Base-by-base conservation (phyloP, 1,139 yeast genomes). In the Blastobotrys buckinghamii region DNA sequence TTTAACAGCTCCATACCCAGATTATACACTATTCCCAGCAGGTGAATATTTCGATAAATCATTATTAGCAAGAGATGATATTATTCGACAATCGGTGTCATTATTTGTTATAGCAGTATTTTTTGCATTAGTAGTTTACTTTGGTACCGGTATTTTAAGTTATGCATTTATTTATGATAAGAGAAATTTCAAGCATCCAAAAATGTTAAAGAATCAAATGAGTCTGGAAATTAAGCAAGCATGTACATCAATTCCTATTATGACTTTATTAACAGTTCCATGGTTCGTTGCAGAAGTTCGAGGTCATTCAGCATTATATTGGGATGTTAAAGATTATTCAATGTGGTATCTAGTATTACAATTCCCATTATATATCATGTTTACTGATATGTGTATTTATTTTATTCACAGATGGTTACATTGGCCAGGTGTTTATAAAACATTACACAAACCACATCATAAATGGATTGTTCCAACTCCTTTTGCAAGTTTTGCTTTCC, bases 401-500 rank as follows among this genome's bases (percentile, higher is more conserved):
- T 75, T 85, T 64, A 84, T 89, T 59, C 98, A 92, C 71, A 81
- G 97, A 64, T 79, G 87, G 78, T 75, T 92, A 61, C 98, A 92
- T 68, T 86, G 90, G 84, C 97, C 96, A 29, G 61, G 76, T 34
- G 82, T 92, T 38, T 92, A 92, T 78, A 90, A 84, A 74, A 68
- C 64, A 32, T 73, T 92, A 56, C 98, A 92, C 74, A 92, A 92
- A 72, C 97, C 97, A n/a, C 98, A 92, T 69, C 98, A 92, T 76
- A 94, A 92, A 72, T 92, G 98, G 98, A 82, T 92, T 61, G 97
- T 92, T 46, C 92, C 97, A 56, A 90, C 98, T 3, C 98, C 98
- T 33, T 92, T 84, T 70, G 98, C 98, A 1, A 88, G 96, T 12
- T 97, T 90, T 65, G 97, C 98, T 20, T 92, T 92, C 88, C 97